Conservation (phyloP, 78 protist genomes). For the Dictyostelium brefeldianum region DNA sequence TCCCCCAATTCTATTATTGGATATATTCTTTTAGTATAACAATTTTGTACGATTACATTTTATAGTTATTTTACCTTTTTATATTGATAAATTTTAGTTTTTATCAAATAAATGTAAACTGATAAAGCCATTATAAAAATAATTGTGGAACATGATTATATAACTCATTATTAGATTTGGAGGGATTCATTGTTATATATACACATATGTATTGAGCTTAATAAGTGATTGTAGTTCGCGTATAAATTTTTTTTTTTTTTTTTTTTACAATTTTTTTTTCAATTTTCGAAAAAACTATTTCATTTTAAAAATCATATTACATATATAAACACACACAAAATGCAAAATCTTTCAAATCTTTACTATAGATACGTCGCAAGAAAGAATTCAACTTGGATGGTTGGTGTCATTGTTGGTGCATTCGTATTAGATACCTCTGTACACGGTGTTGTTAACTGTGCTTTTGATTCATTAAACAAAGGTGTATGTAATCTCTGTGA, state of each 20-base stretch:
- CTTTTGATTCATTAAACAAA: slow-evolving; percentile 14
- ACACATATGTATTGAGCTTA: no score
- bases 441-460: slow-evolving; percentile 27
- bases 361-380: slow-evolving; percentile 16
- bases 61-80: no score
- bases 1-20: no score
- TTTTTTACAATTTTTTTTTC: slow-evolving; percentile 24
- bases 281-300: not conserved
- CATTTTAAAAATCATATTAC: not conserved
- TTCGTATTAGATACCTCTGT: slow-evolving; percentile 61
- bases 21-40: no score
- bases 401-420: slow-evolving; percentile 33
- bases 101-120: no score
- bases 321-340: not conserved
- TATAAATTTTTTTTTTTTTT: not conserved
- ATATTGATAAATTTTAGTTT: no score
- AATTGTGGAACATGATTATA: no score
- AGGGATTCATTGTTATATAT: no score
- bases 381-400: slow-evolving; percentile 62
- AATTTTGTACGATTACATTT: no score
- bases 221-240: no score
- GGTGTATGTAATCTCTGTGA: slow-evolving; percentile 33
- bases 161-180: no score
- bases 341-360: not conserved
- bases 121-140: no score